Evolutionary conservation across 2,329 filamentous ascomycete species (phyloP), one percentile per base, ranked within the genome.

Genomic region (Alternaria rosae): DNA sequence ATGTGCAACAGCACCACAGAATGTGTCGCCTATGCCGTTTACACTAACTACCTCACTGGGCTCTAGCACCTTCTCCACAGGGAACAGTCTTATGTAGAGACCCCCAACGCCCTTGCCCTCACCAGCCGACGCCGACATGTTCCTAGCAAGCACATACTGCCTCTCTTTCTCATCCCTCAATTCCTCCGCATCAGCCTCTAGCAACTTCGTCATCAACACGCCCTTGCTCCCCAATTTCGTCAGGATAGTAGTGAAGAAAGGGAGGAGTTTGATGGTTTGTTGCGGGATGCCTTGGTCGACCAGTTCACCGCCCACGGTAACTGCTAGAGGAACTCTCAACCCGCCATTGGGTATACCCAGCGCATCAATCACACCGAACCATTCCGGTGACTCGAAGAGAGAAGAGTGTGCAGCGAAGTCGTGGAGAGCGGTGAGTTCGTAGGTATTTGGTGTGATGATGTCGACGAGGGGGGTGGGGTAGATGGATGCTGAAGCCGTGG

Each of bases 11-110:
- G 93, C 91, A 0, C 94, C 95, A 9, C 96, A 83, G 77, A 98
- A 94, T 0, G 95, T 97, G 79, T 99, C 95, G 0, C 95, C 95
- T 3, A 93, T 93, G 0, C 94, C 95, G 76, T 98, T 98, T 10
- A 98, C 94, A 48, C 93, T 97, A 2, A 94, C 88, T 1, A 97
- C 85, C 25, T 95, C 88, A 20, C 86, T 80, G 0, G 82, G 78
- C 3, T 70, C 61, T 6, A 97, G 85, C 15, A 83, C 80, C 75
- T 91, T 88, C 1, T 86, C 87, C 0, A 91, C 84, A 0, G 91
- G 88, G 76, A 92, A 82, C 0, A 90, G 76, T 6, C 88, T 81
- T 89, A 97, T 93, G 74, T 97, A 97, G 3, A 97, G 85, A 0
- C 94, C 94, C 0, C 93, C 83, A 0, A 85, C 82, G 0, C 93